Percentiles rank a stretch among this genome's conserved stretches.
Conservation (phyloP, 2,329 filamentous ascomycete genomes). For the Colletotrichum tamarilloi region DNA sequence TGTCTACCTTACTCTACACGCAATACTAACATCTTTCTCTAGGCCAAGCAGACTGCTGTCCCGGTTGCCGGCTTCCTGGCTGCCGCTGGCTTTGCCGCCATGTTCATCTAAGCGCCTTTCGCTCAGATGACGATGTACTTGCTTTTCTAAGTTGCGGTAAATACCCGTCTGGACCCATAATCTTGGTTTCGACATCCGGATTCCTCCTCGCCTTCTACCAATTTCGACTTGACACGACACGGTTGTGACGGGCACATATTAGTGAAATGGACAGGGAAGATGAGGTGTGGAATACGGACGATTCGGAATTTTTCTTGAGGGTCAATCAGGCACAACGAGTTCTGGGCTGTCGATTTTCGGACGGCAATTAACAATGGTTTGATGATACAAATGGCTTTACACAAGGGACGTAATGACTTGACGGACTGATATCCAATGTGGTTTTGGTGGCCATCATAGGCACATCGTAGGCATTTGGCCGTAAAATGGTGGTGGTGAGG, state of each 20-base stretch:
- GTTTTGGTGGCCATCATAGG: constrained; percentile 5
- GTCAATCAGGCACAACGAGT: constrained; percentile 47
- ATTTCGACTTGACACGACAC: constrained; percentile 15
- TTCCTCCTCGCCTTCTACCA: constrained; percentile 39
- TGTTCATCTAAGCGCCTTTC: constrained; percentile 55
- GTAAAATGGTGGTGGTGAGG: background rate
- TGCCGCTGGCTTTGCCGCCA: constrained; percentile 59
- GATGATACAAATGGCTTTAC: constrained; percentile 30
- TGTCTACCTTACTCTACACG: background rate
- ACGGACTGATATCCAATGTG: constrained; percentile 8
- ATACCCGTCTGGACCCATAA: constrained; percentile 50
- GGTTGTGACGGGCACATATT: constrained; percentile 28
- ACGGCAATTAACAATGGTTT: constrained; percentile 42
- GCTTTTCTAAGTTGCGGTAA: constrained; percentile 48
- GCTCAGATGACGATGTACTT: constrained; percentile 24
- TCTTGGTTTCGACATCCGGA: constrained; percentile 36
- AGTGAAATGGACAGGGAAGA: constrained; percentile 13
- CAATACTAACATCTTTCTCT: background rate
- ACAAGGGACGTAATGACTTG: constrained; percentile 30
- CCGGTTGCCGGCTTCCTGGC: constrained; percentile 57
- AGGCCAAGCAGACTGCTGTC: constrained; percentile 51
- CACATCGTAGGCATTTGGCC: background rate
- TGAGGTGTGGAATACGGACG: constrained; percentile 20
- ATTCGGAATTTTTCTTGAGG: constrained; percentile 27
- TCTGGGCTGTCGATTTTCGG: constrained; percentile 43